These are phyloP conservation scores for Clarireedia paspali DNA, from an alignment of 2,329 filamentous ascomycete species.

Conservation along the genomic window DNA sequence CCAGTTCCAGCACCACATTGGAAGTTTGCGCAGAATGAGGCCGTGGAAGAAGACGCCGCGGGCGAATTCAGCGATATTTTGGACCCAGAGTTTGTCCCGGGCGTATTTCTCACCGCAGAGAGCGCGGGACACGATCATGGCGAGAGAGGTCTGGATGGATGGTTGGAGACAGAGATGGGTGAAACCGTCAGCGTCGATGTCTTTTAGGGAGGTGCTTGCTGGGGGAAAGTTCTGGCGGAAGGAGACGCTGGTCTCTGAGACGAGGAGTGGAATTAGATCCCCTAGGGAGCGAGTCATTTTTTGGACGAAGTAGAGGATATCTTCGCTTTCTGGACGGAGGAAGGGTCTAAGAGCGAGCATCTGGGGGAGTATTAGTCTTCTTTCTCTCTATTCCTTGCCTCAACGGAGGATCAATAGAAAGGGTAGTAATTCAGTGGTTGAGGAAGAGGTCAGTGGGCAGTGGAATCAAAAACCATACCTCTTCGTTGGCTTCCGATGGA, in stretches of 20 bases:
- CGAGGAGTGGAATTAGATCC: neutral
- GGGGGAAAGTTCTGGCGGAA: neutral
- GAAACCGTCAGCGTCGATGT: neutral
- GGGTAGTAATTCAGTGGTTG: too few species aligned
- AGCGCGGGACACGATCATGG: neutral
- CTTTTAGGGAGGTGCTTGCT: neutral
- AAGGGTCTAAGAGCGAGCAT: neutral
- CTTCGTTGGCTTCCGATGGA: slow-evolving; percentile 5
- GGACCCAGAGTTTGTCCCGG: neutral
- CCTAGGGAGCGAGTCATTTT: neutral
- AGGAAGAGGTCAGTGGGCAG: neutral
- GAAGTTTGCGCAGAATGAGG: neutral
- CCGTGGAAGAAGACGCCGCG: neutral
- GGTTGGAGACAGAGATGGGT: neutral
- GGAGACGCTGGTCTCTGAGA: neutral
- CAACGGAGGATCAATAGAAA: too few species aligned
- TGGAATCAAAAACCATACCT: neutral
- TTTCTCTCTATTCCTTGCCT: too few species aligned
- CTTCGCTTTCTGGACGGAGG: neutral
- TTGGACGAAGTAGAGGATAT: neutral
- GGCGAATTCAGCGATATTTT: neutral
- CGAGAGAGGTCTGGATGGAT: neutral
- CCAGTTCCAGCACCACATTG: neutral
- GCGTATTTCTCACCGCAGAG: neutral
- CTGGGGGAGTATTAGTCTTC: neutral